These are phyloP conservation scores for Orbilia quercus DNA, from an alignment of 2,329 filamentous ascomycete genomes.

Conservation along the genomic window DNA sequence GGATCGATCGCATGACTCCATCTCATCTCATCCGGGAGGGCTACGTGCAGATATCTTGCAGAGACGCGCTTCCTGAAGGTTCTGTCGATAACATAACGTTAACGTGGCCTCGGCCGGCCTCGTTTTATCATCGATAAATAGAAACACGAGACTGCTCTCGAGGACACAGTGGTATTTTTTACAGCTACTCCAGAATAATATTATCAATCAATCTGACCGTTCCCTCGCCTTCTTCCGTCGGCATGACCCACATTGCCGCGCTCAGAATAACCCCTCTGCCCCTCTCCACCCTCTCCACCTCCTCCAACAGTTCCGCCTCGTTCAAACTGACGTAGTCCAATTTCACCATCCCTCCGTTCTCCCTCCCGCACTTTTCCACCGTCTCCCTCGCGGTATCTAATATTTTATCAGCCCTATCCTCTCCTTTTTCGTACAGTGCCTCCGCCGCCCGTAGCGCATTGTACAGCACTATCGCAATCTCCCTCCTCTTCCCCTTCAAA, in stretches of 20 bases:
- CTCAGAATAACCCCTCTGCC: slow-evolving; percentile 78
- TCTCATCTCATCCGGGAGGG: too few species aligned
- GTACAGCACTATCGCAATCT: slow-evolving; percentile 77
- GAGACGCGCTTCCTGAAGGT: too few species aligned
- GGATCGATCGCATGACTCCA: too few species aligned
- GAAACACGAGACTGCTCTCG: too few species aligned
- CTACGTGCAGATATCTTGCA: too few species aligned
- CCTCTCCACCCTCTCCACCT: slow-evolving; percentile 77
- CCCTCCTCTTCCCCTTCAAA: slow-evolving; percentile 78
- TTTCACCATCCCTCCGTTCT: slow-evolving; percentile 77
- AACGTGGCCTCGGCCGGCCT: too few species aligned
- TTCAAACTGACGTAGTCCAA: slow-evolving; percentile 93
- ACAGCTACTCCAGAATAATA: slow-evolving; percentile 74
- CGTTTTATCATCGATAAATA: too few species aligned
- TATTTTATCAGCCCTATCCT: slow-evolving; percentile 66
- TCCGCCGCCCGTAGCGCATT: slow-evolving; percentile 78
- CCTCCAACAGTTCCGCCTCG: slow-evolving; percentile 83
- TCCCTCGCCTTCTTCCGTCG: slow-evolving; percentile 80
- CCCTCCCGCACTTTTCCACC: slow-evolving; percentile 68
- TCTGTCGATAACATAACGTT: too few species aligned
- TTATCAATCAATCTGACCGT: slow-evolving; percentile 96
- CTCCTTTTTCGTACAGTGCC: slow-evolving; percentile 70
- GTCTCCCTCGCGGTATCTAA: slow-evolving; percentile 76
- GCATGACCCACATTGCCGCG: slow-evolving; percentile 88
- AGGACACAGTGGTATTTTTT: too few species aligned